Base-by-base conservation (phyloP, 306 rosid species). In the Inga oerstediana region DNA sequence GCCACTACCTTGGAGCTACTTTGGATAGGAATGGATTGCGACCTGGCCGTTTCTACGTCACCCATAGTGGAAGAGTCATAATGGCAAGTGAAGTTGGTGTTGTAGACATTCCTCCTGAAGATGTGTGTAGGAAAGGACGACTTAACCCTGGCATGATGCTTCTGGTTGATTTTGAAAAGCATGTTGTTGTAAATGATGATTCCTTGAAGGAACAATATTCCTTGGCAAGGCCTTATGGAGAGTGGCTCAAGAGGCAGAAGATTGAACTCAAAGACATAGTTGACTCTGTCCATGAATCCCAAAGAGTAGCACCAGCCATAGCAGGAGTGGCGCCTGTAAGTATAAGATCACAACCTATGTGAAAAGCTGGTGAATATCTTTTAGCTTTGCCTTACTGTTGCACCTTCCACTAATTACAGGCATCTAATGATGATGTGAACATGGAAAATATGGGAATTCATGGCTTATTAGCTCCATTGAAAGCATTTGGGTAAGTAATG, bases 31-130 rank as follows among this genome's bases (percentile, higher is more conserved):
- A 97, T 83, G 99, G 99, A 62, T 85, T 97, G 51, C 89, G 99
- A 54, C 99, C 99, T 5, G 99, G 99, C 74, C 99, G 99, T 58
- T 97, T 97, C 85, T 97, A 97, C 37, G 87, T 97, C 75, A 97
- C 99, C 76, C 97, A 94, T 84, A 94, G 98, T 83, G 97, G 97
- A 79, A 89, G 99, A 71, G 99, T 97, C 59, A 86, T 94, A 79
- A 97, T 97, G 99, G 99, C 97, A 30, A 97, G 99, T 86, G 99
- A 97, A 86, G 99, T 97, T 79, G 99, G 99, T 39, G 99, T 97
- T 32, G 99, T 97, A 62, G 99, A 97, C 80, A 89, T 97, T 84
- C 93, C 97, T 71, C 97, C 95, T 2, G 97, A 91, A 83, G 98
- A 97, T 84, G 97, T 97, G 66, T 72, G 80, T 66, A 89, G 95